A percentile compares a stretch with the other conserved stretches of the same genome.
These are phyloP conservation scores for Lichtheimia corymbifera DNA, from an alignment of 371 early-diverging fungal genomes.

Conservation along the genomic window DNA sequence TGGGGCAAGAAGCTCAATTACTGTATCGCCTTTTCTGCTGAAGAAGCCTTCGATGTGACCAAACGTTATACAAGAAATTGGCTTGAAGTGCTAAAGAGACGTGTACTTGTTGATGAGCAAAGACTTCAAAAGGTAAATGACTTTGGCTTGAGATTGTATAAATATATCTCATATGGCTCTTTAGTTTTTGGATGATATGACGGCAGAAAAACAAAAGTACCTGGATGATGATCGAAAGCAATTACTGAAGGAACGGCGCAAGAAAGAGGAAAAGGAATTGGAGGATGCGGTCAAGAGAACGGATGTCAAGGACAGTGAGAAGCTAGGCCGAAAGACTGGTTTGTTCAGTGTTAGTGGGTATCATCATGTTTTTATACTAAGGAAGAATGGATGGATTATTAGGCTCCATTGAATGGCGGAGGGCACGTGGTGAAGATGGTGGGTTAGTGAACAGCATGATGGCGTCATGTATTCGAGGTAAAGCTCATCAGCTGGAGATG, in stretches of 20 bases:
- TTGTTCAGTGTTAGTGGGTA: neutral
- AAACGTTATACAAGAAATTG: conserved; percentile 56
- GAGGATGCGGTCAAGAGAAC: conserved; percentile 24
- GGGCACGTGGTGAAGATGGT: conserved; percentile 10
- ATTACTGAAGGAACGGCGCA: conserved; percentile 24
- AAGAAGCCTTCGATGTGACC: conserved; percentile 68
- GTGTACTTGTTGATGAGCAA: conserved; percentile 52
- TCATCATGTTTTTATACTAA: neutral
- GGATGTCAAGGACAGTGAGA: conserved; percentile 29
- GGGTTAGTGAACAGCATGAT: conserved; percentile 1
- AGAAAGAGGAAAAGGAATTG: conserved; percentile 46
- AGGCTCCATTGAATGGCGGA: conserved; percentile 18
- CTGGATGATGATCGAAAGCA: conserved; percentile 6
- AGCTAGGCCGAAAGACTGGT: conserved; percentile 58
- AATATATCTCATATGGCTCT: neutral
- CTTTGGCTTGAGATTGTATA: neutral
- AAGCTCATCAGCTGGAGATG: no score
- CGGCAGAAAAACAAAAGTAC: conserved; percentile 17
- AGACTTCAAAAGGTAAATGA: conserved; percentile 39
- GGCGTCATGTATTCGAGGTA: conserved; percentile 2
- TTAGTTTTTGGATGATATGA: conserved; percentile 17
- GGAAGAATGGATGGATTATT: neutral
- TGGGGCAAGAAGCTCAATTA: conserved; percentile 79
- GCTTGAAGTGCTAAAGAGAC: conserved; percentile 41
- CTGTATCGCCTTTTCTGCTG: conserved; percentile 53